These are phyloP conservation scores for Peribolospora baueri DNA, from an alignment of 768 basidiomycete species.

Conservation along the genomic window DNA sequence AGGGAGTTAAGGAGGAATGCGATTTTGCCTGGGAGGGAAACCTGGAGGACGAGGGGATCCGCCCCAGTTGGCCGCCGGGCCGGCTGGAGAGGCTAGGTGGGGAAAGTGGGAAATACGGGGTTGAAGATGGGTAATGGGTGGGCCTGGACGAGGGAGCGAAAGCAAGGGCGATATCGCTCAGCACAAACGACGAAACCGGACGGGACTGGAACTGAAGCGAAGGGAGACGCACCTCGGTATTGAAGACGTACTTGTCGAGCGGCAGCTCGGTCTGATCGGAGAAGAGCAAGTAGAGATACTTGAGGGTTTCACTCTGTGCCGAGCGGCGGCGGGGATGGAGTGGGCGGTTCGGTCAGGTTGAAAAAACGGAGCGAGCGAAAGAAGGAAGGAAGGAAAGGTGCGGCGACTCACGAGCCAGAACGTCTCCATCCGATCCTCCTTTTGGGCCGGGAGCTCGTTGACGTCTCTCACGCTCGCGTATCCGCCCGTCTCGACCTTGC, in stretches of 20 bases:
- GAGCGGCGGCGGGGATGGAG: background rate
- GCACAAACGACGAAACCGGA: background rate
- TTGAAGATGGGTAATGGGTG: conserved; percentile 49
- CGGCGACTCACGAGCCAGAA: conserved; percentile 48
- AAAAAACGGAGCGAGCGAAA: too few relatives aligned
- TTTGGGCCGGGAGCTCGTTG: conserved; percentile 39
- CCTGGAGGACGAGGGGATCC: too few relatives aligned
- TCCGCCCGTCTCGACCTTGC: conserved; percentile 49
- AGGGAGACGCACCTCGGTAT: conserved; percentile 44
- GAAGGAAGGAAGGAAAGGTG: background rate
- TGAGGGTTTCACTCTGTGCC: conserved; percentile 55
- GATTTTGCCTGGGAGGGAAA: too few relatives aligned
- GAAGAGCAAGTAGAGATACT: conserved; percentile 76
- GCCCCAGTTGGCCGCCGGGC: too few relatives aligned
- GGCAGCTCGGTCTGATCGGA: conserved; percentile 47
- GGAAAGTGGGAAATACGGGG: conserved; percentile 22
- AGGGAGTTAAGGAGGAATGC: too few relatives aligned
- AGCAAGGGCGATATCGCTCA: background rate
- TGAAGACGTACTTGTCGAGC: conserved; percentile 58
- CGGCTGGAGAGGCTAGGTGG: too few relatives aligned
- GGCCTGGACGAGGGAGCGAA: conserved; percentile 22
- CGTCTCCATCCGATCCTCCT: conserved; percentile 85
- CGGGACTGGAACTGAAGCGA: background rate
- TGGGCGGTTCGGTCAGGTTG: background rate
- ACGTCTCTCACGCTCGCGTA: conserved; percentile 68